These are phyloP conservation scores for Phytopythium kandeliae DNA, from an alignment of 352 stramenopile species.

Conservation along the genomic window DNA sequence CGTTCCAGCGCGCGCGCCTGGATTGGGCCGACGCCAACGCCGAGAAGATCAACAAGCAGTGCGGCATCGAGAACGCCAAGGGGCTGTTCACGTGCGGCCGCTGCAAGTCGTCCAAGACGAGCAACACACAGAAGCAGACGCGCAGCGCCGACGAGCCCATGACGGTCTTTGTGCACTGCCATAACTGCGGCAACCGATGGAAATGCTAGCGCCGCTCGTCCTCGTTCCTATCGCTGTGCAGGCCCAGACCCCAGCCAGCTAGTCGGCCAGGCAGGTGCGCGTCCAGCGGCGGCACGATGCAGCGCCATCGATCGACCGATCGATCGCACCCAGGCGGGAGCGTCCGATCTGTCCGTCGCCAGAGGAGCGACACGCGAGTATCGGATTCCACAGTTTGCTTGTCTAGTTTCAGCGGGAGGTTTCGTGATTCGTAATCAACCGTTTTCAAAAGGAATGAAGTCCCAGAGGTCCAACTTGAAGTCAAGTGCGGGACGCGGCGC, in stretches of 20 bases:
- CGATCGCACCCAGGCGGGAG: background rate
- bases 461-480: background rate
- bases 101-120: conserved; percentile 96
- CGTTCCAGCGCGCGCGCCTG: conserved; percentile 78
- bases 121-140: conserved; percentile 97
- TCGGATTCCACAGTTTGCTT: background rate
- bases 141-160: conserved; percentile 97
- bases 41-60: conserved; percentile 91
- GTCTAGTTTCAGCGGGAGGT: background rate
- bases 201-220: conserved; percentile 69
- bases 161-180: conserved; percentile 96
- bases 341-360: background rate
- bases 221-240: background rate
- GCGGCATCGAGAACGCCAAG: conserved; percentile 71
- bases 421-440: background rate
- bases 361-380: background rate
- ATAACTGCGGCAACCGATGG: conserved; percentile 97
- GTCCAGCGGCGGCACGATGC: no score
- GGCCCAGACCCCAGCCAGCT: background rate
- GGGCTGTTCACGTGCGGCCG: conserved; percentile 88
- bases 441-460: background rate
- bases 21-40: conserved; percentile 90
- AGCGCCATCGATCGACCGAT: background rate
- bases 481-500: background rate
- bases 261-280: no score